Conservation (phyloP, 2,329 filamentous ascomycete genomes). For the Penicillium griseofulvum region DNA sequence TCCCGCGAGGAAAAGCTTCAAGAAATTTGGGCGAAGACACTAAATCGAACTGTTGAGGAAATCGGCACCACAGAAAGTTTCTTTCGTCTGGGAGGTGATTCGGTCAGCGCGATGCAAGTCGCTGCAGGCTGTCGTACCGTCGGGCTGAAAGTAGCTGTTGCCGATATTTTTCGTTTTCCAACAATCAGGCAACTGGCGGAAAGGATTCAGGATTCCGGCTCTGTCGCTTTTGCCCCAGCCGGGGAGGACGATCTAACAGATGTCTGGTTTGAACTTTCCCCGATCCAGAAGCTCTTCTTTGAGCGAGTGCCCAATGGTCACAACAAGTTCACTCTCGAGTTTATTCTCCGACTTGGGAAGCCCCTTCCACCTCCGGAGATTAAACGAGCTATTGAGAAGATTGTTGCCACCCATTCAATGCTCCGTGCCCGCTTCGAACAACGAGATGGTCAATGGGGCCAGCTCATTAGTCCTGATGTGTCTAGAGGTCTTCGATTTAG, state of each 20-base stretch:
- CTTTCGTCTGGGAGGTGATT: constrained; percentile 18
- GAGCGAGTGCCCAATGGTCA: constrained; percentile 14
- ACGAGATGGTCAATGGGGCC: background rate
- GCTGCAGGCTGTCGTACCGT: constrained; percentile 4
- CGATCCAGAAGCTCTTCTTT: constrained; percentile 15
- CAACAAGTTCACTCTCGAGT: constrained; percentile 4
- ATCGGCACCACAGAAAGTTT: background rate
- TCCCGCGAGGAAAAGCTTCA: constrained; percentile 7
- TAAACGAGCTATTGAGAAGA: background rate
- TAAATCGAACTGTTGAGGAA: constrained; percentile 3
- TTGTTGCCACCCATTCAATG: constrained; percentile 7
- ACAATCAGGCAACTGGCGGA: constrained; percentile 9
- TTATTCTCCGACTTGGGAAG: background rate
- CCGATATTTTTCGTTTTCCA: constrained; percentile 11
- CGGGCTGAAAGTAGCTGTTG: constrained; percentile 7
- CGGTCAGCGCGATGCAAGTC: constrained; percentile 22
- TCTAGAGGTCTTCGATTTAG: background rate
- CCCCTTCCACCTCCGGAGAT: background rate
- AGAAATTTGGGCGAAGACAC: constrained; percentile 12
- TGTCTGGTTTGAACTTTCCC: constrained; percentile 11
- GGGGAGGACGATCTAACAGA: constrained; percentile 7
- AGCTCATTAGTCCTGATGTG: background rate
- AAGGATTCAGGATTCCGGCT: constrained; percentile 2
- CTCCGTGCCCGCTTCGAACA: constrained; percentile 11
- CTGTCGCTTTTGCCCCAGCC: background rate